Evolutionary conservation across 768 basidiomycete genomes (phyloP), one percentile per base, ranked within the genome.

Genomic region (Clitopilus passeckerianus): DNA sequence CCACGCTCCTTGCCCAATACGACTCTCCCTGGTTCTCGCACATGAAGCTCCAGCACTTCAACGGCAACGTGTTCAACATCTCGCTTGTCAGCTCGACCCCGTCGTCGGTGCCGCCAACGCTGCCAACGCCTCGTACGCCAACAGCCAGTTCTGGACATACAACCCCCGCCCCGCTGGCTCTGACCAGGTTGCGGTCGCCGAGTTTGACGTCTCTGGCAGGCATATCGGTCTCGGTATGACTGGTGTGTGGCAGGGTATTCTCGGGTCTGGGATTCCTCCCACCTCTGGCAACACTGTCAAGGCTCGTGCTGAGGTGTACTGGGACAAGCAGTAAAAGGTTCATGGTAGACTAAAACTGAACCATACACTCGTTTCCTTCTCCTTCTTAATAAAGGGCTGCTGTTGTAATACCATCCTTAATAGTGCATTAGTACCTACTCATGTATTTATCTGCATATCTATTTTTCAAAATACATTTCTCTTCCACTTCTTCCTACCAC

Each of bases 1-100:
- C 71, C 1, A 71, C 70, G 0, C 60, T 72, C 8, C 57, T 73
- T n/a, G 61, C 54, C 1, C 58, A 54, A 35, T 70, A 68, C 68
- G 55, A 64, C 12, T 60, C 56, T 12, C 56, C 62, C n/a, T 64
- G 59, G 53, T 18, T 57, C 0, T 59, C 66, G 1, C 67, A 72
- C 53, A 30, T 68, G n/a, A 58, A 56, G 9, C 35, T 71, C 1
- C 57, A 62, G 8, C 72, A 73, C 44, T 71, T 69, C 43, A 60
- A 66, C 35, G 65, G 60, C 5, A 66, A 68, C 27, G 6, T 60
- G 12, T 73, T 68, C 60, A 68, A 67, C 43, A 22, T 68, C n/a
- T 53, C 57, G 10, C n/a, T 14, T 2, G 23, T 70, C 0, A 46
- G 27, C 8, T 18, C n/a, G 6, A 55, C 30, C 14, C 54, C 35